phyloP scores from a whole-genome alignment of 805 yeast genomes.

The Metschnikowia colocasiae region DNA sequence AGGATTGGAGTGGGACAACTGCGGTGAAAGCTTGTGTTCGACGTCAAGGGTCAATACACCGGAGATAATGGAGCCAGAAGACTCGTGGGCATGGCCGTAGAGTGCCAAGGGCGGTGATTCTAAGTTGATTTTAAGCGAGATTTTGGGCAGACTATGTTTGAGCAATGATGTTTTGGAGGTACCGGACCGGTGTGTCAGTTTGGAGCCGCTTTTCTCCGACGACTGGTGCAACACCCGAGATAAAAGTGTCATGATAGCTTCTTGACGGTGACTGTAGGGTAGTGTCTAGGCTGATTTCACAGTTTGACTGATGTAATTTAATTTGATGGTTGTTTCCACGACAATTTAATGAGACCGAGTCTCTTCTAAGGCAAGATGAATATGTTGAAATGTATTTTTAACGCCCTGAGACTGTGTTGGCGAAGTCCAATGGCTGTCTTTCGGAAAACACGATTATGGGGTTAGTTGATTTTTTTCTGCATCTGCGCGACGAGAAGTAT shows the following conservation, averaged over 20 bases:
- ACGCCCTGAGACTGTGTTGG: not conserved
- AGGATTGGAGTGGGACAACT: not conserved
- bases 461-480: constrained; percentile 5
- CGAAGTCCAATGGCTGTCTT: not conserved
- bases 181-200: constrained; percentile 1
- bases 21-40: not conserved
- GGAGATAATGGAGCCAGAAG: constrained; percentile 80
- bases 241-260: constrained; percentile 21
- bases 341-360: not conserved
- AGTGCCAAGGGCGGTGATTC: constrained; percentile 91
- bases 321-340: no score
- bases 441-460: not conserved
- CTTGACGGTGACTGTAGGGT: not conserved
- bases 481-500: constrained; percentile 2
- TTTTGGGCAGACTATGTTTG: constrained; percentile 21
- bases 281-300: not conserved
- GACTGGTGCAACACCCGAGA: constrained; percentile 22
- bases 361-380: not conserved
- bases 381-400: no score
- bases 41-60: constrained; percentile 63
- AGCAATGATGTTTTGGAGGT: not conserved
- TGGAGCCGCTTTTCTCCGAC: constrained; percentile 14
- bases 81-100: constrained; percentile 73
- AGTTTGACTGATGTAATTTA: not conserved
- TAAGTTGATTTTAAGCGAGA: constrained; percentile 54